These are phyloP conservation scores for Curvularia eragrostidis DNA, from an alignment of 2,329 filamentous ascomycete genomes.

Conservation along the genomic window DNA sequence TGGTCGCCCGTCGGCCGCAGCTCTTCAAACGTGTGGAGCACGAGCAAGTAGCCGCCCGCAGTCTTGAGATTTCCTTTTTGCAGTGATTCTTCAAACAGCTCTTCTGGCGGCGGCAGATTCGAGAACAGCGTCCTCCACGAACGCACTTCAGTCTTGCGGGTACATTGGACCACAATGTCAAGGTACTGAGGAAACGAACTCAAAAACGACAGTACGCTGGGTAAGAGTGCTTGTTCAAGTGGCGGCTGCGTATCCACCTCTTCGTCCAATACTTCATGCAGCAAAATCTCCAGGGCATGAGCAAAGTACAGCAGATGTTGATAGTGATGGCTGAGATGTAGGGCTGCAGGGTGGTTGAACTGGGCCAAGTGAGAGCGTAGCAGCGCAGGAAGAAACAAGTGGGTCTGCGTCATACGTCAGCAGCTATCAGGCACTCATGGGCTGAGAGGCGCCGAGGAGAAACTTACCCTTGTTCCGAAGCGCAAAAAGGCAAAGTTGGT, in stretches of 20 bases:
- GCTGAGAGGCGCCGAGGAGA: conserved; percentile 1
- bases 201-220: conserved; percentile 61
- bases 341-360: conserved; percentile 79
- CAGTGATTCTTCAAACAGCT: conserved; percentile 91
- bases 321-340: conserved; percentile 84
- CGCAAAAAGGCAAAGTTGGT: conserved; percentile 89
- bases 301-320: conserved; percentile 88
- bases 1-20: conserved; percentile 71
- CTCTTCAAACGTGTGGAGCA: conserved; percentile 80
- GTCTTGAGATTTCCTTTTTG: conserved; percentile 88
- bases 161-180: conserved; percentile 95
- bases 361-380: conserved; percentile 78
- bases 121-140: conserved; percentile 95
- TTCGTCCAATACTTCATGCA: conserved; percentile 93
- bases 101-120: conserved; percentile 86
- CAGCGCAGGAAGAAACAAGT: conserved; percentile 89
- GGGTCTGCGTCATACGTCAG: conserved; percentile 66
- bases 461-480: conserved; percentile 80
- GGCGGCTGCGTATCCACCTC: conserved; percentile 76
- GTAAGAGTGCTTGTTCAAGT: conserved; percentile 58
- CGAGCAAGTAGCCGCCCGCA: conserved; percentile 93
- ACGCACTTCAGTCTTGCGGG: conserved; percentile 92
- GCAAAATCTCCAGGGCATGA: conserved; percentile 87
- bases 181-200: conserved; percentile 76
- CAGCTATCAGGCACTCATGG: conserved; percentile 10